These are phyloP conservation scores for Bretschneidera sinensis DNA, from an alignment of 345 rosid species.

Conservation along the genomic window DNA sequence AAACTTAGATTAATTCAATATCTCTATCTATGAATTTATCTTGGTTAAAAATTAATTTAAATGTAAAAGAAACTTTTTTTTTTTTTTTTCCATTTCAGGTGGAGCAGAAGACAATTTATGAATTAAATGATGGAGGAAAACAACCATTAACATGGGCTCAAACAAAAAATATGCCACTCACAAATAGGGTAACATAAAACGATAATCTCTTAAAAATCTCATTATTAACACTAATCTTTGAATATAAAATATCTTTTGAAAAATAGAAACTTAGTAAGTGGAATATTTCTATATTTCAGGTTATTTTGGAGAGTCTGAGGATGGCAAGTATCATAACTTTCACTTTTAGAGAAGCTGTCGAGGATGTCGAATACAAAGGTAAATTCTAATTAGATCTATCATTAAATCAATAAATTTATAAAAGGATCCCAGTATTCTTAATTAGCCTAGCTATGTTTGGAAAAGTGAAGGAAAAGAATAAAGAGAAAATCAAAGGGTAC, in stretches of 20 bases:
- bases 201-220: no score
- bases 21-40: neutral
- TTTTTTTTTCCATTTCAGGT: constrained; percentile 25
- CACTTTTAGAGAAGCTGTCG: constrained; percentile 52
- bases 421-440: no score
- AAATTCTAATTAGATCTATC: no score
- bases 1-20: neutral
- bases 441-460: no score
- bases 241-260: no score
- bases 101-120: constrained; percentile 36
- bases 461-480: no score
- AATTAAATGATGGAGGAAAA: constrained; percentile 20
- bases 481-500: no score
- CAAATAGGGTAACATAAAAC: constrained; percentile 18
- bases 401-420: no score
- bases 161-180: constrained; percentile 53
- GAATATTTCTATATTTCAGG: constrained; percentile 12
- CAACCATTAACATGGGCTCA: constrained; percentile 38
- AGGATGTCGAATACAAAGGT: constrained; percentile 42
- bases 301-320: constrained; percentile 37
- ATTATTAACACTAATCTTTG: no score
- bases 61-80: neutral
- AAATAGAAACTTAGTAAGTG: neutral
- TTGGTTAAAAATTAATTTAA: no score
- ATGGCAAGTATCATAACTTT: constrained; percentile 47